Evolutionary conservation across 129 eudicot species (phyloP).

Genomic region (Mikania micrantha): DNA sequence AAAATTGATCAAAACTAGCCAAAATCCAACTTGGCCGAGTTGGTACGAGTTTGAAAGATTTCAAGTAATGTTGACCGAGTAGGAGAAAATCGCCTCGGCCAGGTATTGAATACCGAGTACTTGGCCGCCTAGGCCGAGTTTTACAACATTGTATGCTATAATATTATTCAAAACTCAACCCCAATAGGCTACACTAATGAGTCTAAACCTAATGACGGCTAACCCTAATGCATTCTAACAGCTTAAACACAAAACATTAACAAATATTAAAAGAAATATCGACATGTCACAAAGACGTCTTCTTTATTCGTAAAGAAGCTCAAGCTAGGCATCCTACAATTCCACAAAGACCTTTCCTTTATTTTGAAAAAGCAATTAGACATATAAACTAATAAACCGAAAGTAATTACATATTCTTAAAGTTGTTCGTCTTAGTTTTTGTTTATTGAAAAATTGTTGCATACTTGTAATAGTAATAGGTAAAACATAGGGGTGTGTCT

Average conservation of each 20-base stretch:
- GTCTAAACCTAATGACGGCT: background rate
- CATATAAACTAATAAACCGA: background rate
- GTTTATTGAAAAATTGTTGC: background rate
- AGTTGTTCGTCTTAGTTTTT: background rate
- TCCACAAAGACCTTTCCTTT: background rate
- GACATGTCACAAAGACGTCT: background rate
- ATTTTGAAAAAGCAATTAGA: background rate
- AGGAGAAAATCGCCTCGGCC: too few species aligned
- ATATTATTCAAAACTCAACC: background rate
- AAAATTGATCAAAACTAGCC: too few species aligned
- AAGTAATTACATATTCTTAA: background rate
- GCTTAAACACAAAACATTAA: background rate
- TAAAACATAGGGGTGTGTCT: background rate
- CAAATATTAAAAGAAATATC: background rate
- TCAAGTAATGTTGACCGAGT: too few species aligned
- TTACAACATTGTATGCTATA: too few species aligned
- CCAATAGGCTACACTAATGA: background rate
- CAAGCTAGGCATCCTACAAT: too few species aligned
- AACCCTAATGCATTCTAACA: background rate
- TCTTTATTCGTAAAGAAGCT: background rate
- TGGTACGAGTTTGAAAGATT: too few species aligned
- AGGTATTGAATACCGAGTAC: too few species aligned
- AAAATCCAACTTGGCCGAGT: too few species aligned
- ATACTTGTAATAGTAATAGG: background rate
- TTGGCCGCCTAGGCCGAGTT: too few species aligned